Conservation (phyloP, 208 protist genomes). For the Trypanosomatidae sp. region DNA sequence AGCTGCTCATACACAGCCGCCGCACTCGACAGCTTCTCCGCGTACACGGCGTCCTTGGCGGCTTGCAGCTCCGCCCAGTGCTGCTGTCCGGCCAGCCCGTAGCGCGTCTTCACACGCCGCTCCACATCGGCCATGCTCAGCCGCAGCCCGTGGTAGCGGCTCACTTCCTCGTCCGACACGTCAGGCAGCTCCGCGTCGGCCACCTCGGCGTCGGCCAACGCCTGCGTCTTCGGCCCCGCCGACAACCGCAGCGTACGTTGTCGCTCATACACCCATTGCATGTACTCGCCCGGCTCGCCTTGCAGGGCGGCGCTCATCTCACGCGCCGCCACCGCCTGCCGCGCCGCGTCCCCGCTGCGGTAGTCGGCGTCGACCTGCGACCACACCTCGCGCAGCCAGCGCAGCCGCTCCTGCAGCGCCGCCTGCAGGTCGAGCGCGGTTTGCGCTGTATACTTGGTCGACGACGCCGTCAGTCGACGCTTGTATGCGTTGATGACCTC, state of each 20-base stretch:
- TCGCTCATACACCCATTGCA: slow-evolving; percentile 77
- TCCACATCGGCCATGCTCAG: slow-evolving; percentile 70
- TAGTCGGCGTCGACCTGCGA: slow-evolving; percentile 83
- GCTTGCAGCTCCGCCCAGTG: slow-evolving; percentile 81
- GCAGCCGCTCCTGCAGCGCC: slow-evolving; percentile 44
- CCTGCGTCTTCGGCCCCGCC: slow-evolving; percentile 33
- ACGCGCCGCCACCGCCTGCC: slow-evolving; percentile 44
- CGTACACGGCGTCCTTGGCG: slow-evolving; percentile 69
- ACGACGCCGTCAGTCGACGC: slow-evolving; percentile 28
- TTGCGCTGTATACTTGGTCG: slow-evolving; percentile 44
- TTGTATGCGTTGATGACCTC: slow-evolving; percentile 80
- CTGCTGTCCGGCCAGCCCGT: slow-evolving; percentile 62
- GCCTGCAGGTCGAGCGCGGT: slow-evolving; percentile 49
- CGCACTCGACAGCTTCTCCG: slow-evolving; percentile 57
- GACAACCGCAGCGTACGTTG: slow-evolving; percentile 48
- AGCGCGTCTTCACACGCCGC: slow-evolving; percentile 45
- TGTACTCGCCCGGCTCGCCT: slow-evolving; percentile 74
- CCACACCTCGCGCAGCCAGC: slow-evolving; percentile 80
- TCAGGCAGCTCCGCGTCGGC: slow-evolving; percentile 45
- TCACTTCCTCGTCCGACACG: slow-evolving; percentile 62
- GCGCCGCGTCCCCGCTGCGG: slow-evolving; percentile 36
- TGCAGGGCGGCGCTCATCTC: slow-evolving; percentile 62
- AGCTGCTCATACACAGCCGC: slow-evolving; percentile 66
- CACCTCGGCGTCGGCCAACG: slow-evolving; percentile 20
- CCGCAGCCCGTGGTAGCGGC: slow-evolving; percentile 53